Percentiles rank a stretch among this genome's conserved stretches.
These are phyloP conservation scores for Pouteria glomerata DNA, from an alignment of 148 eudicot genomes.

Conservation along the genomic window DNA sequence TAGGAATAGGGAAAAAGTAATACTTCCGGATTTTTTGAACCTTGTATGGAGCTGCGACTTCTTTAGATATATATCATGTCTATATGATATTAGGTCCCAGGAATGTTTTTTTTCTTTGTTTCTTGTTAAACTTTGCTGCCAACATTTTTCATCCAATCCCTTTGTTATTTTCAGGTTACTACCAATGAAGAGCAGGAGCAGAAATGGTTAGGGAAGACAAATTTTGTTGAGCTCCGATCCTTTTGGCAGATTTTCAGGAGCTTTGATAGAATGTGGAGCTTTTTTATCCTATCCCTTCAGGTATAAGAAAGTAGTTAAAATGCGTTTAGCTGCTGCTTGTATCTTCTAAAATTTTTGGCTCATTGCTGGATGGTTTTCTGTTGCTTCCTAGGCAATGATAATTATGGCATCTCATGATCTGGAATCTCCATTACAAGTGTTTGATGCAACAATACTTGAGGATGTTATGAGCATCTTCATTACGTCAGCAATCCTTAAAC, in stretches of 20 bases:
- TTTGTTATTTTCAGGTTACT: slow-evolving; percentile 28
- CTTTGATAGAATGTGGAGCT: slow-evolving; percentile 96
- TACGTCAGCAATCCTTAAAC: slow-evolving; percentile 83
- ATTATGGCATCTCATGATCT: slow-evolving; percentile 83
- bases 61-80: too few species aligned
- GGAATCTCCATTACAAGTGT: slow-evolving; percentile 75
- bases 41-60: too few species aligned
- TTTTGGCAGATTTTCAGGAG: slow-evolving; percentile 91
- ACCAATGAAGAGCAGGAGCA: slow-evolving; percentile 27
- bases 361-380: not conserved
- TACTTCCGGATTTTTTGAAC: too few species aligned
- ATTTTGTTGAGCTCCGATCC: slow-evolving; percentile 87
- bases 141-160: not conserved
- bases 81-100: not conserved
- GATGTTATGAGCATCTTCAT: slow-evolving; percentile 93
- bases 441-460: slow-evolving; percentile 71
- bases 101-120: too few species aligned
- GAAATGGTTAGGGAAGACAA: slow-evolving; percentile 90
- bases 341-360: slow-evolving; percentile 7
- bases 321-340: not conserved
- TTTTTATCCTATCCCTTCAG: slow-evolving; percentile 87
- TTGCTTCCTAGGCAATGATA: slow-evolving; percentile 68
- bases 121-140: not conserved
- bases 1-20: too few species aligned
- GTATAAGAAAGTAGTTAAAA: slow-evolving; percentile 23